phyloP scores from a whole-genome alignment of 2,329 filamentous ascomycete species.

The Aureobasidium subglaciale region DNA sequence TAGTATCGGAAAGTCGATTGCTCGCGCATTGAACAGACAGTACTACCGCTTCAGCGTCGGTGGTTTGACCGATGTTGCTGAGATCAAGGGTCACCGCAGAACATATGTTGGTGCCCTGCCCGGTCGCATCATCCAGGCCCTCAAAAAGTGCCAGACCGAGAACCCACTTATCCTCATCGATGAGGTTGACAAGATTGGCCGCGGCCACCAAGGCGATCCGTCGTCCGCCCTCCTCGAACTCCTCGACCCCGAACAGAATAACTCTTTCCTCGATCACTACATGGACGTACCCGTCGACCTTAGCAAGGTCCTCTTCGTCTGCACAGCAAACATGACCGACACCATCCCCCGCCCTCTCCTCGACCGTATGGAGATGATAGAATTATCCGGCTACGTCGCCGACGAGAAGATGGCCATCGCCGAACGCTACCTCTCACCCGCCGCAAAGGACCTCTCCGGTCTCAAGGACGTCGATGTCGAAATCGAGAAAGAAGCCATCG shows the following conservation, averaged over 20 bases:
- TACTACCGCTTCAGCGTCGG: conserved; percentile 99
- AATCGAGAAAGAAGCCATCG: conserved; percentile 79
- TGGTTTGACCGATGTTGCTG: conserved; percentile 91
- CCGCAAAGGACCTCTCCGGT: conserved; percentile 89
- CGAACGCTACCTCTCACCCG: conserved; percentile 82
- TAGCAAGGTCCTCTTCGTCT: conserved; percentile 96
- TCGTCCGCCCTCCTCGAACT: conserved; percentile 89
- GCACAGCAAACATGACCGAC: conserved; percentile 97
- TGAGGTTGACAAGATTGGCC: conserved; percentile 96
- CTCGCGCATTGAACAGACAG: conserved; percentile 84
- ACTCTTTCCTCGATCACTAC: conserved; percentile 95
- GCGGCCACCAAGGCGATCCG: conserved; percentile 92
- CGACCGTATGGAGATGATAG: conserved; percentile 96
- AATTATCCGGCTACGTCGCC: conserved; percentile 90
- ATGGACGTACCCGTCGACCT: conserved; percentile 97
- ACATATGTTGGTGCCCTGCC: conserved; percentile 95
- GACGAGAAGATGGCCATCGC: conserved; percentile 99
- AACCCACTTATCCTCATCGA: conserved; percentile 96
- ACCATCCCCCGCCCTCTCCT: conserved; percentile 90
- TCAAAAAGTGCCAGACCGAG: conserved; percentile 99
- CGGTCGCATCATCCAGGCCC: conserved; percentile 91
- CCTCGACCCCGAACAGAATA: conserved; percentile 95
- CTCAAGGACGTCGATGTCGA: conserved; percentile 84
- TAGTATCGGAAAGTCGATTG: conserved; percentile 97
- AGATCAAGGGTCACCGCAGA: conserved; percentile 94